Conservation (phyloP, 1,139 yeast species). For the Zhuliangozyma parablackwelliae region DNA sequence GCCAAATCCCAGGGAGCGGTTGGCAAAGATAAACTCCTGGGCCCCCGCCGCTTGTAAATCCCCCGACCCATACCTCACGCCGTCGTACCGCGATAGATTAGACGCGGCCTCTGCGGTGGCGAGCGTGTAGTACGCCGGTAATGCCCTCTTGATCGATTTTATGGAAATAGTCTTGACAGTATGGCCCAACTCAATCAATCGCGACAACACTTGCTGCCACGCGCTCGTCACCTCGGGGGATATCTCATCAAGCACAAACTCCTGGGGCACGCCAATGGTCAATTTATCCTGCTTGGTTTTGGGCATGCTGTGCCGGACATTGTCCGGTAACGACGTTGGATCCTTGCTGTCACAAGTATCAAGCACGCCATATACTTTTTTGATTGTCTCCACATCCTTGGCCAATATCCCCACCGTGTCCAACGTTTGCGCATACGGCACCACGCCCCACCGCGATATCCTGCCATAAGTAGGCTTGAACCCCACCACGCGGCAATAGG, state of each 20-base stretch:
- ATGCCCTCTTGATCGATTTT: constrained; percentile 60
- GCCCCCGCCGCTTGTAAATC: constrained; percentile 17
- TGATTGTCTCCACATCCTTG: constrained; percentile 38
- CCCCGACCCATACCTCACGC: constrained; percentile 69
- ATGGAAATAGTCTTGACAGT: constrained; percentile 59
- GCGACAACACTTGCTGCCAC: constrained; percentile 44
- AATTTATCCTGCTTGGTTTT: constrained; percentile 14
- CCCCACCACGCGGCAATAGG: constrained; percentile 78
- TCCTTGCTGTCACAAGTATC: constrained; percentile 67
- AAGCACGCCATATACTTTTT: constrained; percentile 49
- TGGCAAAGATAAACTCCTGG: constrained; percentile 44
- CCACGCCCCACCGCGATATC: constrained; percentile 85
- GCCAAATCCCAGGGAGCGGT: constrained; percentile 70
- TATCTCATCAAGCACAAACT: constrained; percentile 57
- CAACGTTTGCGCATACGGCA: constrained; percentile 88
- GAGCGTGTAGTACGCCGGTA: constrained; percentile 83
- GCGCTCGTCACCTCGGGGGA: constrained; percentile 39
- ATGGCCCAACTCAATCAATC: constrained; percentile 48
- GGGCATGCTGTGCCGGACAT: constrained; percentile 26
- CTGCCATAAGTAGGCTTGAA: constrained; percentile 93
- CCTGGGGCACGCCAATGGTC: constrained; percentile 68
- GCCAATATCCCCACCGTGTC: constrained; percentile 90
- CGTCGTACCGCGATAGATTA: constrained; percentile 85
- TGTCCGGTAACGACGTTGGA: constrained; percentile 62
- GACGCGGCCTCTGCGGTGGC: constrained; percentile 96